phyloP scores from a whole-genome alignment of 176 grass and related monocot species.

The Hordeum vulgare region MorexV3_pseudomolecules_assembly NC_058519.1:15250693-15251192 shows the following conservation, averaged over 20 bases:
- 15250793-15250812: conserved; percentile 22
- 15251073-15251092: conserved; percentile 65
- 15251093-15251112: conserved; percentile 82
- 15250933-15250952: conserved; percentile 43
- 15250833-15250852: neutral
- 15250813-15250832: neutral
- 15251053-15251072: conserved; percentile 83
- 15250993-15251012: too few species aligned
- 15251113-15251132: conserved; percentile 62
- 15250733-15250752: conserved; percentile 40
- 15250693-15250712: conserved; percentile 54
- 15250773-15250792: conserved; percentile 19
- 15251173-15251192: neutral
- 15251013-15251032: neutral
- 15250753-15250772: conserved; percentile 14
- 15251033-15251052: neutral
- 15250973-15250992: conserved; percentile 36
- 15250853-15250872: conserved; percentile 13
- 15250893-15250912: conserved; percentile 64
- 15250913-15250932: conserved; percentile 73
- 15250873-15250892: conserved; percentile 61
- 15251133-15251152: conserved; percentile 65
- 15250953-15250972: conserved; percentile 65
- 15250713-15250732: conserved; percentile 32
- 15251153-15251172: too few species aligned